Evolutionary conservation across 2,329 filamentous ascomycete genomes (phyloP).

Genomic region (Macrophomina pseudophaseolina): DNA sequence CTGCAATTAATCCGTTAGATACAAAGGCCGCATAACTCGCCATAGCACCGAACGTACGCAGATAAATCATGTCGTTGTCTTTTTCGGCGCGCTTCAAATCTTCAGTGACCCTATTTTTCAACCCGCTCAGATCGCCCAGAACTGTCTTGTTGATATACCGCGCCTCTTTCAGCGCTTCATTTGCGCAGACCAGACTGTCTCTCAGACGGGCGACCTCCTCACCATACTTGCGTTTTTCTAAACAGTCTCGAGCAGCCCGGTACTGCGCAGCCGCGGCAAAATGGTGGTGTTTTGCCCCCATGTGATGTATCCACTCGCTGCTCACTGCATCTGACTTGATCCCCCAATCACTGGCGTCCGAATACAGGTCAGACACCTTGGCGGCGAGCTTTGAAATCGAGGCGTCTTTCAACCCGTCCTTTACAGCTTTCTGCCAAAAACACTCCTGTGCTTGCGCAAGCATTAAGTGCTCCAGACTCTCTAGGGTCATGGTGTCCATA

Average conservation of each 20-base stretch:
- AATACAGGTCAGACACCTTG: slow-evolving; percentile 90
- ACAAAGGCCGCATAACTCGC: not conserved
- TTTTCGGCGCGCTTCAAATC: slow-evolving; percentile 91
- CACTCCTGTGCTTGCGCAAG: slow-evolving; percentile 95
- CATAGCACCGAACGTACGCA: slow-evolving; percentile 60
- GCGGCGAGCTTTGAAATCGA: slow-evolving; percentile 91
- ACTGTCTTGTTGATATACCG: slow-evolving; percentile 83
- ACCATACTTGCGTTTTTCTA: slow-evolving; percentile 93
- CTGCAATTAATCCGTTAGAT: slow-evolving; percentile 39
- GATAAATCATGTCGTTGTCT: slow-evolving; percentile 95
- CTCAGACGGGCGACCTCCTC: slow-evolving; percentile 88
- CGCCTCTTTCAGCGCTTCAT: slow-evolving; percentile 83
- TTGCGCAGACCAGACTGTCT: slow-evolving; percentile 82
- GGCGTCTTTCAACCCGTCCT: slow-evolving; percentile 89
- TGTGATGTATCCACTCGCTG: slow-evolving; percentile 96
- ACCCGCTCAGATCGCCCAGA: slow-evolving; percentile 76
- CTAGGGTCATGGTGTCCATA: slow-evolving; percentile 88
- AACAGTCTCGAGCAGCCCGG: slow-evolving; percentile 83
- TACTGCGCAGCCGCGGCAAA: slow-evolving; percentile 96
- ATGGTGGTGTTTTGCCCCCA: slow-evolving; percentile 95
- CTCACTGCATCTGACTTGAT: slow-evolving; percentile 89
- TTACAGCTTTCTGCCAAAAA: slow-evolving; percentile 97
- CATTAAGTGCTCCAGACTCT: slow-evolving; percentile 80
- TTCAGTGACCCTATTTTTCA: slow-evolving; percentile 83
- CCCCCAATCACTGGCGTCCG: slow-evolving; percentile 79